Evolutionary conservation across 1,284 basidiomycete genomes (phyloP), one percentile per base, ranked within the genome.

Genomic region (Apiotrichum siamense): DNA sequence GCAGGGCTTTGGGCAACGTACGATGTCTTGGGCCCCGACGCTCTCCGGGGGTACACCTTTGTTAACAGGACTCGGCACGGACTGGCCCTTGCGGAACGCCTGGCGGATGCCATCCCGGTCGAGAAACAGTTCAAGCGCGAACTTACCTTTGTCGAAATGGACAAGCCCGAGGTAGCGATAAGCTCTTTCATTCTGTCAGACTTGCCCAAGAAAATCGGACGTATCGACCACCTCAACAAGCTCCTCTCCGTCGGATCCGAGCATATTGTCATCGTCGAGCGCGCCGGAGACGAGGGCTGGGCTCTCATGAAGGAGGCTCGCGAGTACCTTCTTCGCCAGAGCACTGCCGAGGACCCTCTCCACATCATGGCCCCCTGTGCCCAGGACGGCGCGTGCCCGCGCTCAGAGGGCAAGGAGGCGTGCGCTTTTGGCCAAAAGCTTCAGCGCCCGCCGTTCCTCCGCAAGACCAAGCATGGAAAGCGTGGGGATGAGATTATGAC

Each of bases 371-470:
- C 70, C 4, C 72, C 92, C 80, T 99, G 96, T 67, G 89, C 96
- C 21, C 94, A 98, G 67, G 93, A 98, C 67, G 79, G 79, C 15
- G 77, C 78, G 23, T 98, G 96, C 67, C 94, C 96, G 1, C 63
- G 82, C 6, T 31, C 44, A 4, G 77, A 60, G 10, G 69, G 64
- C 4, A 67, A 69, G 10, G 72, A 76, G 38, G 78, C 85, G 31
- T 97, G 94, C 66, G 81, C 84, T 11, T 97, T 96, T 73, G 82
- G 82, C 6, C 93, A 97, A 69, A 81, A 88, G 43, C 75, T 94
- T 35, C 88, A 93, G 66, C 80, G 88, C 15, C 93, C 94, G 7
- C 74, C 78, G 10, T 96, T 94, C 72, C 77, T 91, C 36, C 84
- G 91, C 29, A 80, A 78, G 58, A 97, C 92, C 7, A 94, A 94